Evolutionary conservation across 2,329 filamentous ascomycete genomes (phyloP).

Genomic region (Calycina marina): DNA sequence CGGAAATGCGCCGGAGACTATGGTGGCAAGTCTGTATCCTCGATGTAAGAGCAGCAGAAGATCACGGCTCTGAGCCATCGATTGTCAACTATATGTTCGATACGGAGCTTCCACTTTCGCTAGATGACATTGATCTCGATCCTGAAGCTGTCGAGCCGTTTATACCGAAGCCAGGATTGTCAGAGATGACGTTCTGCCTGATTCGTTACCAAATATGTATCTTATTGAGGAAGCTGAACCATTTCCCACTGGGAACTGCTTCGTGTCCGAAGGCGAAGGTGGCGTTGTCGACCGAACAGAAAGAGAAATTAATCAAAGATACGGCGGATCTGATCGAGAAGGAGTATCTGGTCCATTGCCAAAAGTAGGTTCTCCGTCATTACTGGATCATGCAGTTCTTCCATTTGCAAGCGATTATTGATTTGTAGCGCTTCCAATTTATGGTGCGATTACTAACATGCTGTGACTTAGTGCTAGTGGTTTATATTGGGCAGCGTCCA

Average conservation of each 20-base stretch:
- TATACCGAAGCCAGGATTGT: constrained; percentile 18
- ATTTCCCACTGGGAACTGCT: constrained; percentile 12
- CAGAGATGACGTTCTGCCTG: constrained; percentile 26
- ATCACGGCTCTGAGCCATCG: constrained; percentile 47
- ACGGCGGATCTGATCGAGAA: constrained; percentile 19
- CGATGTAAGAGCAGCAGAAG: constrained; percentile 44
- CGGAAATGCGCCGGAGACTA: constrained; percentile 41
- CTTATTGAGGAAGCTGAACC: constrained; percentile 14
- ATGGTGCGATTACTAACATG: too few relatives aligned
- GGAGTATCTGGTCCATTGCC: constrained; percentile 22
- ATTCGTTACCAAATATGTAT: constrained; percentile 23
- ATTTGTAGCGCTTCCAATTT: too few relatives aligned
- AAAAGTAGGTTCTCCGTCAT: too few relatives aligned
- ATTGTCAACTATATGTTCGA: constrained; percentile 44
- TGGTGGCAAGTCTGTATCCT: constrained; percentile 48
- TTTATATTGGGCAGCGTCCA: constrained; percentile 36
- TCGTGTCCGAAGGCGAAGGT: constrained; percentile 3
- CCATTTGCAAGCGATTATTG: too few relatives aligned
- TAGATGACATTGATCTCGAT: constrained; percentile 33
- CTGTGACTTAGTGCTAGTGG: constrained; percentile 19
- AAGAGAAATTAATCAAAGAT: constrained; percentile 19
- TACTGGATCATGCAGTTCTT: too few relatives aligned
- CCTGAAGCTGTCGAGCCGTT: constrained; percentile 20
- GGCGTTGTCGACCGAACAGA: constrained; percentile 17
- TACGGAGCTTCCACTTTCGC: constrained; percentile 34